Percentiles rank a stretch among this genome's conserved stretches.
phyloP scores from a whole-genome alignment of 441 rosid species.

The Erysimum cheiri region DNA sequence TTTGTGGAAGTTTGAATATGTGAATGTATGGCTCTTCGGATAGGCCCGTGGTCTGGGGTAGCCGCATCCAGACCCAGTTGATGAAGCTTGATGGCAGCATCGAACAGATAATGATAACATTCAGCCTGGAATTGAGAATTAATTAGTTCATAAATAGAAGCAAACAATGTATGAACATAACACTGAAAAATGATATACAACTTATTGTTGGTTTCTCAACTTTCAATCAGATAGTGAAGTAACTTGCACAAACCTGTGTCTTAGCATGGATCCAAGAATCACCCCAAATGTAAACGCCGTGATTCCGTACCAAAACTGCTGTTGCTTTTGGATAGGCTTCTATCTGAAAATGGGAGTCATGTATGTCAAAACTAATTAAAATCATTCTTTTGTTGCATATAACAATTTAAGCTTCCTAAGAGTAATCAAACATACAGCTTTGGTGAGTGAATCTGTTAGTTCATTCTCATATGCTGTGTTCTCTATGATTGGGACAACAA shows the following conservation, averaged over 20 bases:
- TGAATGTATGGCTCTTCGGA: slow-evolving; percentile 49
- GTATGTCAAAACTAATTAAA: slow-evolving; percentile 2
- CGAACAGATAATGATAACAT: slow-evolving; percentile 93
- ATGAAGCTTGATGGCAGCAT: slow-evolving; percentile 94
- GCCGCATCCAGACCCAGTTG: slow-evolving; percentile 86
- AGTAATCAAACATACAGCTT: slow-evolving; percentile 64
- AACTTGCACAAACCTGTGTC: slow-evolving; percentile 77
- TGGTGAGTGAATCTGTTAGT: slow-evolving; percentile 89
- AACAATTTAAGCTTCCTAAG: slow-evolving; percentile 12
- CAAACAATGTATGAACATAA: slow-evolving; percentile 12
- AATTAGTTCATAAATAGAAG: slow-evolving; percentile 1
- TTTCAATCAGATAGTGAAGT: slow-evolving; percentile 11
- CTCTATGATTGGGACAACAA: slow-evolving; percentile 95
- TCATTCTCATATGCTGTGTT: slow-evolving; percentile 92
- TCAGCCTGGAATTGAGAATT: slow-evolving; percentile 71
- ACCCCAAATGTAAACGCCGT: slow-evolving; percentile 95
- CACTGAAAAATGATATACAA: slow-evolving; percentile 1
- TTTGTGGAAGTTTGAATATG: slow-evolving; percentile 43
- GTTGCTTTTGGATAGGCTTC: slow-evolving; percentile 94
- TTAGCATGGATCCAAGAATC: slow-evolving; percentile 99
- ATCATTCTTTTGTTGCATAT: slow-evolving; percentile 4
- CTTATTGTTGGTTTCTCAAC: slow-evolving; percentile 17
- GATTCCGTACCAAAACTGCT: slow-evolving; percentile 97
- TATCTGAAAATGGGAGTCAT: slow-evolving; percentile 53
- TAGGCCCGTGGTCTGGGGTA: slow-evolving; percentile 79